Evolutionary conservation across 495 filamentous ascomycete genomes (phyloP).

Genomic region (Elaphomyces granulatus): DNA sequence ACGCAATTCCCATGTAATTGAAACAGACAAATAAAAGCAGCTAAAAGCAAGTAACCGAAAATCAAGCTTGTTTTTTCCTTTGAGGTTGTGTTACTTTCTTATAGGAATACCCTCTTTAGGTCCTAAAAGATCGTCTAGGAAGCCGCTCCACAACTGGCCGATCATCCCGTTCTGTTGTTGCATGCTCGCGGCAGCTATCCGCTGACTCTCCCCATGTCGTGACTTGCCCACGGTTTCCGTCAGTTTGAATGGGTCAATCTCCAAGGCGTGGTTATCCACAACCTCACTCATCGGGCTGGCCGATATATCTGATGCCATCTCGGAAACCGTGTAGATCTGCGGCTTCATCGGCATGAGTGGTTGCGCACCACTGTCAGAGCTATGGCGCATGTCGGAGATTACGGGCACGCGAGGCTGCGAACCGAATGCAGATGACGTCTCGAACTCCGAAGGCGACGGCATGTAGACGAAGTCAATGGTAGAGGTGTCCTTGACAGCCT

Average conservation of each 20-base stretch:
- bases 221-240: constrained; percentile 37
- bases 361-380: constrained; percentile 10
- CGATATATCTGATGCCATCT: constrained; percentile 36
- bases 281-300: constrained; percentile 44
- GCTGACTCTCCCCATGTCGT: constrained; percentile 22
- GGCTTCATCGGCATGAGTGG: constrained; percentile 33
- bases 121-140: constrained; percentile 46
- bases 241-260: constrained; percentile 44
- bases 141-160: constrained; percentile 37
- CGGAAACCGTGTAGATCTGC: constrained; percentile 41
- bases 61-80: too few species aligned
- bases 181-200: constrained; percentile 7
- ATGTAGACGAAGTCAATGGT: constrained; percentile 52
- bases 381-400: constrained; percentile 32
- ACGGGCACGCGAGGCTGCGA: constrained; percentile 35
- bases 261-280: constrained; percentile 39
- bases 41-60: too few species aligned
- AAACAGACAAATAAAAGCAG: too few species aligned
- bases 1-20: too few species aligned
- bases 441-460: constrained; percentile 35
- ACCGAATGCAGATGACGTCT: constrained; percentile 14
- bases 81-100: too few species aligned
- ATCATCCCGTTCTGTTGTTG: constrained; percentile 26
- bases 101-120: neutral
- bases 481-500: constrained; percentile 41